Percentiles rank a stretch among this genome's conserved stretches.
phyloP scores from a whole-genome alignment of 2,329 filamentous ascomycete genomes.

The Trichoderma atroviride region DNA sequence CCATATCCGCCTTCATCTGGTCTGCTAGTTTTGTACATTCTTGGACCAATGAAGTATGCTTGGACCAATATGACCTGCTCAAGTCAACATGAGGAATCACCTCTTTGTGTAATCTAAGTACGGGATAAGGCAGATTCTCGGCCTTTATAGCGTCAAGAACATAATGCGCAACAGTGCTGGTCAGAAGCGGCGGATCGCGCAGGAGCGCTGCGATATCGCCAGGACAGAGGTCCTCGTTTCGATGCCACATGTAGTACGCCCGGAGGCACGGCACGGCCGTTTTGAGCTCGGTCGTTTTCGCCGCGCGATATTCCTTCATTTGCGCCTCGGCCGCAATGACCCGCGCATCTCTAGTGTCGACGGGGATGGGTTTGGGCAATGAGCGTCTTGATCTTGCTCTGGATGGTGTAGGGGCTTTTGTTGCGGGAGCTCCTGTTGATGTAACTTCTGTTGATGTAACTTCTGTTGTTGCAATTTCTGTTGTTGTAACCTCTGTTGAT shows the following conservation, averaged over 20 bases:
- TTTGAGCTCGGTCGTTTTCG: slow-evolving; percentile 32
- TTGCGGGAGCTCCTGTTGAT: not conserved
- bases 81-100: slow-evolving; percentile 45
- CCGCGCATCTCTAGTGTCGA: slow-evolving; percentile 42
- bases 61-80: slow-evolving; percentile 25
- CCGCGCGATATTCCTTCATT: slow-evolving; percentile 42
- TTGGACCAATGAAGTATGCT: not conserved
- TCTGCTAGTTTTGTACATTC: not conserved
- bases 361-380: not conserved
- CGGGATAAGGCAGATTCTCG: slow-evolving; percentile 56
- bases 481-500: not conserved
- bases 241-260: slow-evolving; percentile 67
- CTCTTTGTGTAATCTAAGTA: slow-evolving; percentile 48
- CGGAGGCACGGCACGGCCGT: slow-evolving; percentile 48
- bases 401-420: not conserved
- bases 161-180: slow-evolving; percentile 59
- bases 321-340: slow-evolving; percentile 49
- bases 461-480: not conserved
- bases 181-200: slow-evolving; percentile 62
- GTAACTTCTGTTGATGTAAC: not conserved
- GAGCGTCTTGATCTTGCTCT: not conserved
- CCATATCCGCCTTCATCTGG: not conserved
- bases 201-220: slow-evolving; percentile 56
- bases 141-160: slow-evolving; percentile 58
- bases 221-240: slow-evolving; percentile 52